Base-by-base conservation (phyloP, 768 basidiomycete genomes). In the Lepiota brunneoincarnata region DNA sequence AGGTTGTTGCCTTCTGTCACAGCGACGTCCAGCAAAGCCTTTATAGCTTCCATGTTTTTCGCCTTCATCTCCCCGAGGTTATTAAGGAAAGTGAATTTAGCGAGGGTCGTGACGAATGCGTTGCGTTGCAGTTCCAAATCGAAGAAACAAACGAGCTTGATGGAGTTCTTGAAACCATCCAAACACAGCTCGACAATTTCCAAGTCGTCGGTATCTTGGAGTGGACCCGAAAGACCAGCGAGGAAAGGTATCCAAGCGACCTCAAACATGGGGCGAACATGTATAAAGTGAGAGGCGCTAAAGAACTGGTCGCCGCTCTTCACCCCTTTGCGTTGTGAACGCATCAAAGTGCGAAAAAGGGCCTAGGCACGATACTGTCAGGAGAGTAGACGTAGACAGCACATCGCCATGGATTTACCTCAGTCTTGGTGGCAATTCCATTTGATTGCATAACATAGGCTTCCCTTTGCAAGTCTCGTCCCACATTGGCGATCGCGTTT, bases 11-110 rank as follows among this genome's bases (percentile, higher is more conserved):
- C 97, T 67, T 99, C 95, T n/a, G 83, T 89, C 37, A 96, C 89
- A 14, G 97, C 96, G 40, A 99, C 84, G 64, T 98, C 97, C 10
- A 99, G 75, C 48, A 99, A 76, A 2, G 92, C 74, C 70, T 98
- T 98, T 74, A 99, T 98, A 5, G 96, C 97, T 67, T 98, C 97
- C 84, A 99, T 97, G 66, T 98, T 98, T 77, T 98, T 98, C 31
- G 92, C 80, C 72, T 93, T 95, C 97, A 99, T 99, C 75, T 98
- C 97, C 51, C 94, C 93, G 4, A 98, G 73, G 65, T 99, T 98
- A 69, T 91, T 98, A 58, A 98, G 77, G 78, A 97, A 97, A 0
- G 97, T 99, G 69, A 98, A 98, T 68, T 98, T 99, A 35, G 80
- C 87, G 17, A 99, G 76, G 0, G 97, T 99, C 17, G 95, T 94